Base-by-base conservation (phyloP, 2,329 filamentous ascomycete genomes). In the Pseudofabraea citricarpa region DNA sequence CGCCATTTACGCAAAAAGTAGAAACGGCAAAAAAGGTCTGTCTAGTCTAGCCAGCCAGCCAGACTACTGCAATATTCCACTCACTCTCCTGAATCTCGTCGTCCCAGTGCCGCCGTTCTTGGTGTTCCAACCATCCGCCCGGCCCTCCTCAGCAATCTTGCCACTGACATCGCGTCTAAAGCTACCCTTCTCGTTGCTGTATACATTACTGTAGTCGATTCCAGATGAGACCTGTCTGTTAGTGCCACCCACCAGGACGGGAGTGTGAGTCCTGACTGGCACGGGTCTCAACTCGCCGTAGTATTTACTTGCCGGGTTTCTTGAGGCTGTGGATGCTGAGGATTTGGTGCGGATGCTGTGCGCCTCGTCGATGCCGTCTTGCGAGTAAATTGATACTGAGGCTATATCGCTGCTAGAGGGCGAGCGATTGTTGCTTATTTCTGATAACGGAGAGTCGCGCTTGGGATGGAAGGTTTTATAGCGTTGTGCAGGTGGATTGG, bases 71-170 rank as follows among this genome's bases (percentile, higher is more conserved):
- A 39, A 44, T 40, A 46, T 41, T 35, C 61, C 57, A 22, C 58
- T 62, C 10, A 66, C 60, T 46, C 68, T 71, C 51, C 70, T 58
- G 43, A 62, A 60, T 53, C 61, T 63, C 19, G 60, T 58, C 22
- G 47, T 55, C 57, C 53, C 15, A 15, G 27, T 12, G n/a, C n/a
- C n/a, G n/a, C n/a, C n/a, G 16, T 31, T 31, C 27, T n/a, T 61
- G 18, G 46, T 46, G 15, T 23, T 41, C n/a, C 31, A 33, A n/a
- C 36, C 40, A 3, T 50, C 55, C 5, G 53, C 53, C 33, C 57
- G 42, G 2, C 85, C 85, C 59, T 90, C 86, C 60, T 90, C 85
- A 0, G 75, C 84, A 43, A 81, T 64, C 68, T 85, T 87, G 1
- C 85, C 86, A 58, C 84, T 89, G 2, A 87, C 83, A 48, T 84